A percentile compares a stretch with the other conserved stretches of the same genome.
These are phyloP conservation scores for Fusarium tanahbumbuense DNA, from an alignment of 2,329 filamentous ascomycete species.

Conservation along the genomic window DNA sequence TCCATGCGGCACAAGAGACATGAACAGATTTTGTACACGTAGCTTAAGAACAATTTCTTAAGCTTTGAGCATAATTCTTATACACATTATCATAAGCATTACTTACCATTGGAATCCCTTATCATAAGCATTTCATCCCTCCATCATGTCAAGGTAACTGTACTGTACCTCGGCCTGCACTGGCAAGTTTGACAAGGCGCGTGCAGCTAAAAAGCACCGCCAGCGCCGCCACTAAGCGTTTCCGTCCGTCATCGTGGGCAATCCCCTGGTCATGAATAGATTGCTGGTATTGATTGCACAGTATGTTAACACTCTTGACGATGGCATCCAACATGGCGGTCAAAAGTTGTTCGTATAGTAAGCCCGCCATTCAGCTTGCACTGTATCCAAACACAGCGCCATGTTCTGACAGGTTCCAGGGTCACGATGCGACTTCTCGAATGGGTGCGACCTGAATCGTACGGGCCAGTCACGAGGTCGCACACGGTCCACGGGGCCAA, in stretches of 20 bases:
- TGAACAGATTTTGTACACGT: constrained; percentile 16
- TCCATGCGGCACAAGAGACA: constrained; percentile 10
- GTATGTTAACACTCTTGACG: constrained; percentile 10
- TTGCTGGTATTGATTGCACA: constrained; percentile 6
- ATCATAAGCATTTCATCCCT: neutral
- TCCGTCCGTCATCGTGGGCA: constrained; percentile 18
- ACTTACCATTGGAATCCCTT: neutral
- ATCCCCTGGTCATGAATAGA: constrained; percentile 25
- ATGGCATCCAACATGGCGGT: constrained; percentile 29
- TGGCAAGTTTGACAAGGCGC: constrained; percentile 1
- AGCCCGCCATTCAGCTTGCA: constrained; percentile 25
- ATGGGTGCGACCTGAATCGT: constrained; percentile 32
- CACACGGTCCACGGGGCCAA: constrained; percentile 45
- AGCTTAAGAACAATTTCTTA: neutral
- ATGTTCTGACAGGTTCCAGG: constrained; percentile 31
- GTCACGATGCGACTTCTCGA: constrained; percentile 37
- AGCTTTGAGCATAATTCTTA: neutral
- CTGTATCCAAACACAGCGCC: constrained; percentile 27
- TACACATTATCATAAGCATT: constrained; percentile 2
- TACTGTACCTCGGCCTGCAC: constrained; percentile 17
- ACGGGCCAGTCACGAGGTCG: constrained; percentile 45
- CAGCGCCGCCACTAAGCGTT: constrained; percentile 32
- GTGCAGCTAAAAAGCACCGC: constrained; percentile 12
- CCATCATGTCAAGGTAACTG: neutral
- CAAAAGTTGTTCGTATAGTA: constrained; percentile 28